Percentiles rank a stretch among this genome's conserved stretches.
Evolutionary conservation across 306 rosid species (phyloP).

Genomic region (Spatholobus suberectus): DNA sequence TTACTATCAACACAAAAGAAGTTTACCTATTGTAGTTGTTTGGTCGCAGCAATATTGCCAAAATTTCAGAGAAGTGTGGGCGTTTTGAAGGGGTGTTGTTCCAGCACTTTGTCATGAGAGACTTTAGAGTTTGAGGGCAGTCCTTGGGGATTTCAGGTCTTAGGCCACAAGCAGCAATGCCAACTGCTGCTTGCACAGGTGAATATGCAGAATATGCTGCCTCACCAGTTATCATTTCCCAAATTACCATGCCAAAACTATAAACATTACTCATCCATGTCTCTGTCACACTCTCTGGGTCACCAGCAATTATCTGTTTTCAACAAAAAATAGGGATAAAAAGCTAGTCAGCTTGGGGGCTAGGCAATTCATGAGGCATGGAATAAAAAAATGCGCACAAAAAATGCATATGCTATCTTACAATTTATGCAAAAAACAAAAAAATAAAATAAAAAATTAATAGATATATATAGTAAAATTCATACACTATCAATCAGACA

Average conservation of each 20-base stretch:
- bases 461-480: background rate
- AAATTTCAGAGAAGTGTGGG: conserved; percentile 80
- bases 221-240: conserved; percentile 91
- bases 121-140: conserved; percentile 74
- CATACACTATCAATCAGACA: conserved; percentile 17
- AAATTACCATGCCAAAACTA: conserved; percentile 85
- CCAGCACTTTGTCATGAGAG: conserved; percentile 88
- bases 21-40: conserved; percentile 61
- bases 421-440: too few relatives aligned
- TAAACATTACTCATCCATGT: conserved; percentile 94
- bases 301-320: conserved; percentile 85
- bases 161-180: conserved; percentile 93
- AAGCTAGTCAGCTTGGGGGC: too few relatives aligned
- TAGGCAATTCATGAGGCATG: too few relatives aligned
- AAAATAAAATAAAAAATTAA: too few relatives aligned
- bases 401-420: background rate
- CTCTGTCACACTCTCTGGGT: conserved; percentile 85
- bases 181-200: conserved; percentile 94
- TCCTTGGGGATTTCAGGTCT: conserved; percentile 92
- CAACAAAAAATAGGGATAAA: too few relatives aligned
- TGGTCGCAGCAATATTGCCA: conserved; percentile 57
- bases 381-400: too few relatives aligned
- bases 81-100: conserved; percentile 83
- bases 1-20: conserved; percentile 40
- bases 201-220: conserved; percentile 87